These are phyloP conservation scores for Phytophthora pini DNA, from an alignment of 352 stramenopile species.

Conservation along the genomic window DNA sequence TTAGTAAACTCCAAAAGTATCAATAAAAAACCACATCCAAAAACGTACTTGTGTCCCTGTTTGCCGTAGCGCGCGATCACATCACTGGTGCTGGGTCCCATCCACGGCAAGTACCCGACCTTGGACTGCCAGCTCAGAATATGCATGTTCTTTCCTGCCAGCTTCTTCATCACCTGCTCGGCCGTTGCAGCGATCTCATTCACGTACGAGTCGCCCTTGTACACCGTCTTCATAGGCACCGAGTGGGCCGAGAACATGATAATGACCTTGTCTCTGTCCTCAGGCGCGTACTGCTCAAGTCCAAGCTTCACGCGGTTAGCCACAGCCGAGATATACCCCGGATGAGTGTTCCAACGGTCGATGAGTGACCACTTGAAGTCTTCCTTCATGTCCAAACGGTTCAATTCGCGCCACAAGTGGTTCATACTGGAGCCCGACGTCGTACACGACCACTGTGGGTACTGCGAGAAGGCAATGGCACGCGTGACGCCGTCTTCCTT, in stretches of 20 bases:
- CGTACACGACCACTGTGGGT: constrained; percentile 98
- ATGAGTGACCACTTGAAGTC: constrained; percentile 88
- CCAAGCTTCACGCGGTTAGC: constrained; percentile 92
- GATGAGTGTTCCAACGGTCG: constrained; percentile 95
- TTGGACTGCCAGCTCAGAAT: constrained; percentile 97
- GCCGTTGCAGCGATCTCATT: constrained; percentile 83
- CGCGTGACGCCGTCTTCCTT: constrained; percentile 93
- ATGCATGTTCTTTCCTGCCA: constrained; percentile 77
- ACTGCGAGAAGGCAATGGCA: constrained; percentile 97
- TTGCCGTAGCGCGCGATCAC: constrained; percentile 93
- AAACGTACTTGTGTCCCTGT: constrained; percentile 90
- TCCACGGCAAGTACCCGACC: constrained; percentile 98
- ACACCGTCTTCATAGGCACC: constrained; percentile 90
- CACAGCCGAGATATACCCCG: constrained; percentile 96
- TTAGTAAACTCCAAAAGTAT: not conserved
- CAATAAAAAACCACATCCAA: constrained; percentile 3
- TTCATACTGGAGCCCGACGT: constrained; percentile 97
- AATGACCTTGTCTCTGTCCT: constrained; percentile 89
- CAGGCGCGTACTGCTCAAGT: constrained; percentile 91
- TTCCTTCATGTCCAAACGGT: constrained; percentile 89
- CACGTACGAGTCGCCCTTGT: constrained; percentile 90
- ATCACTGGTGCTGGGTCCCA: constrained; percentile 97
- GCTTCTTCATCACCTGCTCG: constrained; percentile 76
- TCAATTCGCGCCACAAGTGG: constrained; percentile 85
- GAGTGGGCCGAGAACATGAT: constrained; percentile 93